Evolutionary conservation across 805 yeast species (phyloP).

Genomic region (Saccharomycodes ludwigii): DNA sequence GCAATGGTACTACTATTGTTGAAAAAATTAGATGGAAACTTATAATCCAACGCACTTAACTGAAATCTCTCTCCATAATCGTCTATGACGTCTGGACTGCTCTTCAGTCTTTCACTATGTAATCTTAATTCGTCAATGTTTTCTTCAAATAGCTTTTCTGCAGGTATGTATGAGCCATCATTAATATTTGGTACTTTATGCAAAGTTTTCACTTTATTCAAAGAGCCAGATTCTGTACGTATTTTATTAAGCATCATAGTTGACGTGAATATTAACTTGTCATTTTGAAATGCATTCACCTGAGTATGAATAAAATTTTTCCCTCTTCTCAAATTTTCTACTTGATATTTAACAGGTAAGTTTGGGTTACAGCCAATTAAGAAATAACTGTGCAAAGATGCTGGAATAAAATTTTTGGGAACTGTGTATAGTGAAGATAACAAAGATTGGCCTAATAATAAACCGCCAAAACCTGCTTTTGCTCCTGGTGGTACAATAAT

Average conservation of each 20-base stretch:
- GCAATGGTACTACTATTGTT: slow-evolving; percentile 10
- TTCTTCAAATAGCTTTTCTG: slow-evolving; percentile 13
- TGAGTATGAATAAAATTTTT: slow-evolving; percentile 39
- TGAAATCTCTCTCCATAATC: slow-evolving; percentile 22
- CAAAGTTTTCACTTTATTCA: background rate
- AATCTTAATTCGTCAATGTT: slow-evolving; percentile 6
- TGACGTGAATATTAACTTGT: slow-evolving; percentile 37
- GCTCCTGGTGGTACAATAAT: slow-evolving; percentile 37
- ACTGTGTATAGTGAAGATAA: slow-evolving; percentile 46
- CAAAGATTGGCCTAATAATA: slow-evolving; percentile 52
- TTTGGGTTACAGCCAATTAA: slow-evolving; percentile 38
- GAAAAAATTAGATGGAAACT: slow-evolving; percentile 25
- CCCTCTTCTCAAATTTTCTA: slow-evolving; percentile 39
- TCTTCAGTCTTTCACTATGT: slow-evolving; percentile 5
- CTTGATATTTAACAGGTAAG: slow-evolving; percentile 39
- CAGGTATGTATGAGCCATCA: slow-evolving; percentile 4
- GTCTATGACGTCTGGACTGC: slow-evolving; percentile 4
- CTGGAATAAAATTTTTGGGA: slow-evolving; percentile 36
- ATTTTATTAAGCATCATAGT: slow-evolving; percentile 31
- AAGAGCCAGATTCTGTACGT: background rate
- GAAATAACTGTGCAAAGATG: slow-evolving; percentile 52
- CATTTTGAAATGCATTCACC: slow-evolving; percentile 44
- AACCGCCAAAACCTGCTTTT: slow-evolving; percentile 63
- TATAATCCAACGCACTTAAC: slow-evolving; percentile 22
- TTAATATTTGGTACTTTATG: too few species aligned